Conservation (phyloP, 2,329 filamentous ascomycete genomes). For the Podosphaera aphanis region DNA sequence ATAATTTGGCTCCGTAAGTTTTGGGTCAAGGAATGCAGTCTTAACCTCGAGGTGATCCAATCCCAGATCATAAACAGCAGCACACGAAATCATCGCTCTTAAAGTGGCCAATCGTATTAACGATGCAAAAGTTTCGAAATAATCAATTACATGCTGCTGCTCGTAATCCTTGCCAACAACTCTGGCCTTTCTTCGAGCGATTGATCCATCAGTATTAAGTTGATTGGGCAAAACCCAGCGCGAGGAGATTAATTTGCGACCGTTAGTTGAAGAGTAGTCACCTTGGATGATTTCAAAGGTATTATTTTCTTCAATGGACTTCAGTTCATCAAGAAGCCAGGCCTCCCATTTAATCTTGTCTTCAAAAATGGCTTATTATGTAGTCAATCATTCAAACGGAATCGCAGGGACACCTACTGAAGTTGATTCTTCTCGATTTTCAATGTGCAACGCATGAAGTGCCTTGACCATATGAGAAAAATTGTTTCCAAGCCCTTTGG, state of each 20-base stretch:
- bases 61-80: background rate
- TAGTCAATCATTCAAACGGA: no score
- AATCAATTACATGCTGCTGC: background rate
- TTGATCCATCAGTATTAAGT: no score
- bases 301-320: no score
- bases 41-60: background rate
- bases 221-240: no score
- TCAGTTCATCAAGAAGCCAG: background rate
- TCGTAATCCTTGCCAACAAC: no score
- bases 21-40: background rate
- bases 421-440: background rate
- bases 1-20: background rate
- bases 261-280: no score
- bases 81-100: background rate
- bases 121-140: background rate
- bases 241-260: no score
- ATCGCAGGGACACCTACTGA: background rate
- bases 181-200: no score
- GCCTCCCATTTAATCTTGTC: background rate
- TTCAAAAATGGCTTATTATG: background rate
- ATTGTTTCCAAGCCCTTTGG: background rate
- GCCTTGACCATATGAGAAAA: no score
- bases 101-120: background rate
- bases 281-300: no score
- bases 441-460: background rate